Percentiles rank a stretch among this genome's conserved stretches.
These are phyloP conservation scores for Penicillium sp. DNA, from an alignment of 2,329 filamentous ascomycete species.

Conservation along the genomic window DNA sequence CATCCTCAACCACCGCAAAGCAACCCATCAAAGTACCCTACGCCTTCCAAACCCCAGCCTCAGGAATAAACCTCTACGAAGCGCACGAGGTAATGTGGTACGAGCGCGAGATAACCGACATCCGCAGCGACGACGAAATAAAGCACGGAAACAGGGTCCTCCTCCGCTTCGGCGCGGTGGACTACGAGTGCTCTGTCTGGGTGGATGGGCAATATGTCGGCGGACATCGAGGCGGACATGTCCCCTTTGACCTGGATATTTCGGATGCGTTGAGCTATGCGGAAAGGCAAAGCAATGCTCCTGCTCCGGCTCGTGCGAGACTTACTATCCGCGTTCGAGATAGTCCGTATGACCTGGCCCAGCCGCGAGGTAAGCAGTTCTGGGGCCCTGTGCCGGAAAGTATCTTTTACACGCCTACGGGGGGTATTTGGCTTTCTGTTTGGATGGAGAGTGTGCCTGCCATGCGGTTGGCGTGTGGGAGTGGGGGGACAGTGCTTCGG, in stretches of 20 bases:
- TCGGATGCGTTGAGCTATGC: constrained; percentile 48
- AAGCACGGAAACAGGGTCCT: constrained; percentile 41
- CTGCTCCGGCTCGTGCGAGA: constrained; percentile 52
- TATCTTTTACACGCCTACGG: constrained; percentile 74
- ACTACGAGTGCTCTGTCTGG: constrained; percentile 58
- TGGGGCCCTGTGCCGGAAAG: constrained; percentile 57
- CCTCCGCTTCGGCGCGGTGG: constrained; percentile 56
- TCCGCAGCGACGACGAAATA: constrained; percentile 51
- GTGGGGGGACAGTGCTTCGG: constrained; percentile 63
- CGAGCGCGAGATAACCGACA: constrained; percentile 58
- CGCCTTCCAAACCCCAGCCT: constrained; percentile 67
- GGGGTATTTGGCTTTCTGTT: constrained; percentile 75
- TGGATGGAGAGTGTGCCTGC: constrained; percentile 63
- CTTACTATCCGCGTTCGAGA: constrained; percentile 66
- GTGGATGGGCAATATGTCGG: constrained; percentile 59
- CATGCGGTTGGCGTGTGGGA: constrained; percentile 62
- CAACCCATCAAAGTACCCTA: constrained; percentile 66
- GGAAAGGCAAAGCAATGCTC: constrained; percentile 12
- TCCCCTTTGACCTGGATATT: constrained; percentile 64
- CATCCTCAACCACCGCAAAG: constrained; percentile 53
- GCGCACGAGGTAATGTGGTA: constrained; percentile 73
- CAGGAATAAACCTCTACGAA: constrained; percentile 63
- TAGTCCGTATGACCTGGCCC: constrained; percentile 66
- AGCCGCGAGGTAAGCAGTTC: constrained; percentile 71
- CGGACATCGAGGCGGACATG: constrained; percentile 64